A percentile compares a stretch with the other conserved stretches of the same genome.
phyloP scores from a whole-genome alignment of 352 stramenopile species.

The Hyaloperonospora brassicae region DNA sequence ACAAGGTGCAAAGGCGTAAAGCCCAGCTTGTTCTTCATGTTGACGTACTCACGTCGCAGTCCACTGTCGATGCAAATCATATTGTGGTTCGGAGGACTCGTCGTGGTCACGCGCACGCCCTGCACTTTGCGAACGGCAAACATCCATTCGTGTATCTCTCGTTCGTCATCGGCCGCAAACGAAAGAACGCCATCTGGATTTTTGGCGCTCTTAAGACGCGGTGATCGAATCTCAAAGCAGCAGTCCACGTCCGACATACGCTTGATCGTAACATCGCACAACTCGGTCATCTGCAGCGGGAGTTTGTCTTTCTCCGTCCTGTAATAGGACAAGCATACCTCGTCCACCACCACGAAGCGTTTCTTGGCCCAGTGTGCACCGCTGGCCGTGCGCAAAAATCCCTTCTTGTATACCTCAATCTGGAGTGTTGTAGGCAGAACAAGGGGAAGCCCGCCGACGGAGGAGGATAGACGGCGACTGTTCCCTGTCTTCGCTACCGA shows the following conservation, averaged over 20 bases:
- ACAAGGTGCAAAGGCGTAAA: slow-evolving; percentile 74
- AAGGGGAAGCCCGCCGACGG: slow-evolving; percentile 32
- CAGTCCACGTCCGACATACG: slow-evolving; percentile 75
- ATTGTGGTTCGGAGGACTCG: slow-evolving; percentile 65
- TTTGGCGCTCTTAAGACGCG: slow-evolving; percentile 76
- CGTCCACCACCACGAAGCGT: slow-evolving; percentile 83
- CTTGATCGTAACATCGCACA: slow-evolving; percentile 75
- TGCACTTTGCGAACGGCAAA: slow-evolving; percentile 76
- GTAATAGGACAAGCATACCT: slow-evolving; percentile 80
- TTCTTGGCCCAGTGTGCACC: slow-evolving; percentile 78
- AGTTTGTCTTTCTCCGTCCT: slow-evolving; percentile 80
- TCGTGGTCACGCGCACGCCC: slow-evolving; percentile 67
- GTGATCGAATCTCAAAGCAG: slow-evolving; percentile 82
- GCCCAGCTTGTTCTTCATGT: slow-evolving; percentile 81
- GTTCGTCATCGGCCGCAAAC: slow-evolving; percentile 77
- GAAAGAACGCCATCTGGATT: slow-evolving; percentile 75
- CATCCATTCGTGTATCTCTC: slow-evolving; percentile 86
- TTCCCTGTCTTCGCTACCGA: slow-evolving; percentile 38
- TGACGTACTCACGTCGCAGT: slow-evolving; percentile 75
- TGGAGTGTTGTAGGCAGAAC: slow-evolving; percentile 64
- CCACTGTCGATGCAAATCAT: slow-evolving; percentile 86
- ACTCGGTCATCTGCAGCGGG: slow-evolving; percentile 76
- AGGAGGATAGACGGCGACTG: slow-evolving; percentile 37
- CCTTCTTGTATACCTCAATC: slow-evolving; percentile 74
- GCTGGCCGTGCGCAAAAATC: slow-evolving; percentile 76